These are phyloP conservation scores for Rhodamnia argentea DNA, from an alignment of 345 rosid species.

Conservation along the genomic window DNA sequence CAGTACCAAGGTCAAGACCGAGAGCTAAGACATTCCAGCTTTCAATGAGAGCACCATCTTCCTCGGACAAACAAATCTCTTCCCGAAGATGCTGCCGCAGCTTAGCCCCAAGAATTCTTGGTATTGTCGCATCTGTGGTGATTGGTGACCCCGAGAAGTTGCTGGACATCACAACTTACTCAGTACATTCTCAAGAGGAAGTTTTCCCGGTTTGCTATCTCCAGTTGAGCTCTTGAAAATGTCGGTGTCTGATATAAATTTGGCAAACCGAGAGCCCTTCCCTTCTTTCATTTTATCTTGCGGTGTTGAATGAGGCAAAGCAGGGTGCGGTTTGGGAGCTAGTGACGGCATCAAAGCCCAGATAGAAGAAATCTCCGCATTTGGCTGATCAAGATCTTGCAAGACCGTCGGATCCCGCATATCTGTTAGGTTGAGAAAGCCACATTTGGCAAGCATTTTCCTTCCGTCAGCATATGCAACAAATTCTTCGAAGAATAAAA, in stretches of 20 bases:
- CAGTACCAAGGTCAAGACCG: background rate
- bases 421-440: conserved; percentile 22
- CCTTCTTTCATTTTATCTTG: conserved; percentile 36
- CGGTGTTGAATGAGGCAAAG: conserved; percentile 23
- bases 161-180: conserved; percentile 50
- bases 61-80: background rate
- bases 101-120: background rate
- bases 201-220: conserved; percentile 9
- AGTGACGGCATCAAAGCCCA: conserved; percentile 84
- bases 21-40: background rate
- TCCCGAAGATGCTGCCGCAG: background rate
- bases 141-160: background rate
- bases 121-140: background rate
- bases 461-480: background rate
- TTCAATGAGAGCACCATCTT: background rate
- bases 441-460: background rate
- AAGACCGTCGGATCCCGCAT: conserved; percentile 37
- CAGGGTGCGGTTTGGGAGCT: conserved; percentile 42
- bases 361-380: conserved; percentile 48
- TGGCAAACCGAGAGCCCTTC: conserved; percentile 78
- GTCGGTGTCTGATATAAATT: conserved; percentile 55
- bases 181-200: conserved; percentile 19
- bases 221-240: conserved; percentile 25
- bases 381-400: conserved; percentile 56
- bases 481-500: background rate